Evolutionary conservation across 192 early-diverging fungal genomes (phyloP), one percentile per base, ranked within the genome.

Genomic region (Mycoemilia scoparia): DNA sequence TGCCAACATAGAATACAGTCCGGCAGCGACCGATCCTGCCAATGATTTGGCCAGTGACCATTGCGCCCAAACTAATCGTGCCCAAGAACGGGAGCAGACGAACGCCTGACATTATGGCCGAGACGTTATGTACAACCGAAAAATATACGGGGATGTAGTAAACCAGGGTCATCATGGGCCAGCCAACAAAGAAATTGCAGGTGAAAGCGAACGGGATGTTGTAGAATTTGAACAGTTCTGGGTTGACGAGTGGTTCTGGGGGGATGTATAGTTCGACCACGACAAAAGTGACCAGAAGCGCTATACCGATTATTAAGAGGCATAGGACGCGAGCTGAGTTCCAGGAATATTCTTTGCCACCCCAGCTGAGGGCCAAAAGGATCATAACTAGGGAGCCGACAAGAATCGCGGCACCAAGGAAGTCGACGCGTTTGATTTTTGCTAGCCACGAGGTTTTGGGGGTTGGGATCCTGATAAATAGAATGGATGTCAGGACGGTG

Each of bases 21-120:
- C 65, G 48, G 54, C 79, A 82, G 27, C 41, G 49, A 8, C 72
- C 70, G 14, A 68, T 66, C 21, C 60, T 49, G 1, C 70, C 66
- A 4, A 77, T 63, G 21, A 67, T 36, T 19, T 70, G 48, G 18
- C 87, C 85, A 13, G 71, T 58, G 14, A 50, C 29, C 26, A 87
- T 71, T 21, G 70, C 57, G 21, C 71, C 36, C 18, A 81, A 15
- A 20, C 74, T 70, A n/a, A 77, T 49, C 21, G 65, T 63, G 22
- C 83, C 37, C 24, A 89, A 68, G n/a, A 82, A 46, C 1, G 87
- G 82, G 27, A 95, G 51, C 29, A 76, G 48, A 31, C 77, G 62
- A 17, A 95, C 33, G 14, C 85, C 84, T 7, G 78, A 60, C 2
- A 45, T 7, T 5, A 78, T 79, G 3, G 90, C 74, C 25, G 71